phyloP scores from a whole-genome alignment of 208 protist species.

The Kentomonas sorsogonicus region DNA sequence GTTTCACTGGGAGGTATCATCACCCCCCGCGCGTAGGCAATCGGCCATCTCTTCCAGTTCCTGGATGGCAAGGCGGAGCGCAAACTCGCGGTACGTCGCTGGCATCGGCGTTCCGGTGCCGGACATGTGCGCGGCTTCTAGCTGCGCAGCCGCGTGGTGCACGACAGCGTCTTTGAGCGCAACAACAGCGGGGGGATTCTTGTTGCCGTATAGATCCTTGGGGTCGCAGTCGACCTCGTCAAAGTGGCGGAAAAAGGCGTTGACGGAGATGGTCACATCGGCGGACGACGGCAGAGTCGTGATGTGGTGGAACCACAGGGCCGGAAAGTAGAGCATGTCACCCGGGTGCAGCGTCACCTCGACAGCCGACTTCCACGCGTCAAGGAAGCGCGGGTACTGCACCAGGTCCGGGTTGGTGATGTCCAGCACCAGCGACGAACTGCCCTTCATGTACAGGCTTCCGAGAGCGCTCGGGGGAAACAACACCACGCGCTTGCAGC shows the following conservation, averaged over 20 bases:
- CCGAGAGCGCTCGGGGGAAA: slow-evolving; percentile 84
- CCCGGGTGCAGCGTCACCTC: slow-evolving; percentile 81
- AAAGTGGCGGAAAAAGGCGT: slow-evolving; percentile 87
- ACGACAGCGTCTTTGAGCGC: slow-evolving; percentile 44
- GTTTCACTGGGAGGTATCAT: background rate
- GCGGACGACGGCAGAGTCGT: slow-evolving; percentile 43
- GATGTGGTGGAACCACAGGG: slow-evolving; percentile 91
- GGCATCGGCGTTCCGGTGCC: slow-evolving; percentile 4
- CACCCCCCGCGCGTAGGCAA: background rate
- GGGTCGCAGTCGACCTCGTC: slow-evolving; percentile 52
- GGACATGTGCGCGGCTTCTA: slow-evolving; percentile 15
- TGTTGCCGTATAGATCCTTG: slow-evolving; percentile 90
- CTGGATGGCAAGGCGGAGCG: slow-evolving; percentile 74
- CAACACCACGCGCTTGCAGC: slow-evolving; percentile 84
- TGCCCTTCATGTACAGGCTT: slow-evolving; percentile 88
- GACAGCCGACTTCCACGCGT: slow-evolving; percentile 60
- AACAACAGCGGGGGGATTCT: slow-evolving; percentile 59
- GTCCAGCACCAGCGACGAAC: slow-evolving; percentile 81
- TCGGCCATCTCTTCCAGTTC: slow-evolving; percentile 55
- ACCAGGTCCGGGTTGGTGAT: slow-evolving; percentile 65
- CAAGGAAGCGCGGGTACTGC: slow-evolving; percentile 76
- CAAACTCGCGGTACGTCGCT: slow-evolving; percentile 66
- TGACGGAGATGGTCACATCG: slow-evolving; percentile 53
- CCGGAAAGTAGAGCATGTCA: slow-evolving; percentile 92
- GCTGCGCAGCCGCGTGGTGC: slow-evolving; percentile 13